A percentile compares a stretch with the other conserved stretches of the same genome.
phyloP scores from a whole-genome alignment of 176 grass and related monocot species.

The Ensete glaucum region DNA sequence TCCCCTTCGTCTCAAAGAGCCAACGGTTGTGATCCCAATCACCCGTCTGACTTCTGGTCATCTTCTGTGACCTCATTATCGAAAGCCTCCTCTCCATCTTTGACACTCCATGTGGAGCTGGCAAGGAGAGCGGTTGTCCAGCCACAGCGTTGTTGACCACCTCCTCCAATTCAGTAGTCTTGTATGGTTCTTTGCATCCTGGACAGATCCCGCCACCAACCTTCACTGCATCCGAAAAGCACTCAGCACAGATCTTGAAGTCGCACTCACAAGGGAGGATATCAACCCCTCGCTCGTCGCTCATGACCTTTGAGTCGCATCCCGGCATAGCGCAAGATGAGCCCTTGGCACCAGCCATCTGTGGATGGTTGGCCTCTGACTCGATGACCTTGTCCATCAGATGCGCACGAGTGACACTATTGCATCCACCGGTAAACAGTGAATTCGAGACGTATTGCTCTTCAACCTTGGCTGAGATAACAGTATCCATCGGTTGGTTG shows the following conservation, averaged over 20 bases:
- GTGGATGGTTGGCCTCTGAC: conserved; percentile 68
- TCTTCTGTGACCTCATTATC: conserved; percentile 59
- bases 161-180: conserved; percentile 74
- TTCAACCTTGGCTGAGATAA: conserved; percentile 79
- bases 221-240: conserved; percentile 88
- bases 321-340: conserved; percentile 76
- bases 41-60: conserved; percentile 76
- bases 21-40: conserved; percentile 97
- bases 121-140: conserved; percentile 34
- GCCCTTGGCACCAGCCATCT: conserved; percentile 92
- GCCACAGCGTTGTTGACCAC: conserved; percentile 8
- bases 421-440: conserved; percentile 93
- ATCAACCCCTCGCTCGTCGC: conserved; percentile 85
- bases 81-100: conserved; percentile 88
- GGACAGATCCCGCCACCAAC: conserved; percentile 55
- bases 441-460: conserved; percentile 99
- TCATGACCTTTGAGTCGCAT: conserved; percentile 80
- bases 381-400: conserved; percentile 99
- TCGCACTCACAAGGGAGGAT: conserved; percentile 92
- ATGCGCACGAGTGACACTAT: conserved; percentile 81
- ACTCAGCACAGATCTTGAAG: conserved; percentile 92
- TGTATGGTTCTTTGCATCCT: conserved; percentile 81
- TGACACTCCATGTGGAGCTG: conserved; percentile 37
- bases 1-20: conserved; percentile 94
- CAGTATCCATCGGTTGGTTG: conserved; percentile 59